These are phyloP conservation scores for Endocarpon pusillum DNA, from an alignment of 495 filamentous ascomycete species.

Conservation along the genomic window DNA sequence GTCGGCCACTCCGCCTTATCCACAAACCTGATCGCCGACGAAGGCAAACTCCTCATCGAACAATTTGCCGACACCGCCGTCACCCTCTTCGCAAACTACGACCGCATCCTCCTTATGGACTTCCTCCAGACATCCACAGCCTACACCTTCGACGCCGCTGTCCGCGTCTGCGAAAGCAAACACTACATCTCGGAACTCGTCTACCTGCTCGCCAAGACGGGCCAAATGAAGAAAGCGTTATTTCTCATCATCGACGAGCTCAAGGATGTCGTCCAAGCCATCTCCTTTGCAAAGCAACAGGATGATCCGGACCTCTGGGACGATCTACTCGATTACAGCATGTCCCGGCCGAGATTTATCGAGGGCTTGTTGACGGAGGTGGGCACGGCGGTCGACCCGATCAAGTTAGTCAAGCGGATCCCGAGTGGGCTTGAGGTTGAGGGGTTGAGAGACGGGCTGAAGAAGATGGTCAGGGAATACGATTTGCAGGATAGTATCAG, in stretches of 20 bases:
- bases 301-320: constrained; percentile 85
- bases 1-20: constrained; percentile 21
- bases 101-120: constrained; percentile 61
- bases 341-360: constrained; percentile 94
- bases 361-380: constrained; percentile 83
- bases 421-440: constrained; percentile 83
- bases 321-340: constrained; percentile 81
- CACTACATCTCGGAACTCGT: constrained; percentile 81
- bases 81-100: constrained; percentile 68
- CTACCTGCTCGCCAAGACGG: constrained; percentile 84
- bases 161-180: constrained; percentile 55
- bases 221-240: constrained; percentile 76
- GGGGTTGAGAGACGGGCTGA: constrained; percentile 68
- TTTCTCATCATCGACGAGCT: constrained; percentile 81
- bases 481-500: constrained; percentile 85
- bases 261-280: constrained; percentile 75
- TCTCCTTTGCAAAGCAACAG: constrained; percentile 84
- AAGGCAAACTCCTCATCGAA: constrained; percentile 65
- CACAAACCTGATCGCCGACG: constrained; percentile 31
- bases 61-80: constrained; percentile 73
- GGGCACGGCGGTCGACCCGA: constrained; percentile 78
- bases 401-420: constrained; percentile 75
- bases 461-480: constrained; percentile 76
- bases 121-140: constrained; percentile 71
- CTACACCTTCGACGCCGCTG: constrained; percentile 66